Evolutionary conservation across 2,329 filamentous ascomycete species (phyloP), one percentile per base, ranked within the genome.

Genomic region (Sporothrix humicola): DNA sequence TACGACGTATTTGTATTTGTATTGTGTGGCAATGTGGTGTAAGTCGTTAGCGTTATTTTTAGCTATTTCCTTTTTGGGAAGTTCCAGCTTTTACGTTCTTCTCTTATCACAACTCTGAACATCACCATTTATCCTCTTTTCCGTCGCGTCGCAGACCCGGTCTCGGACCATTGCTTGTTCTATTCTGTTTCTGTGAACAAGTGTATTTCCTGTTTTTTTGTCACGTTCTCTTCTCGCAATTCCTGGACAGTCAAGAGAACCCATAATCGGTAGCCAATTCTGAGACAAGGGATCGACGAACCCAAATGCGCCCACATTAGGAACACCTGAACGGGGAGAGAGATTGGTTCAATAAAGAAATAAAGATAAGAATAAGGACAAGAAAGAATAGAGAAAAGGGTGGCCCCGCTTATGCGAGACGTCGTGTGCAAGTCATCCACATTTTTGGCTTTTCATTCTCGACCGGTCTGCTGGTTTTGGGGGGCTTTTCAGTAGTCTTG

Each of bases 201-300:
- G 31, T 6, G 31, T 37, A 37, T 37, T 48, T 26, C 44, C 20
- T 2, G 20, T 37, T 37, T 20, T 68, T 23, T n/a, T 52, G 4
- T 15, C 52, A 9, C 23, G 4, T 52, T 42, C 20, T 50, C 12
- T 26, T 12, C 12, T 26, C n/a, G 20, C 23, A 15, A 15, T 37
- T 63, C 37, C 58, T n/a, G 58, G 59, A 8, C 46, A 12, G 6
- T 26, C 26, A 1, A 37, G 44, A n/a, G 42, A 52, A 13, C 23
- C 44, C 6, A 10, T 17, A 6, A 52, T 15, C 13, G 46, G 23
- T n/a, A 42, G 6, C 4, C 42, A 3, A 42, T 13, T 58, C 66
- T 69, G 66, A 69, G 50, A 69, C 66, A 20, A 3, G 23, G 4
- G 66, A 69, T 58, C 31, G 66, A 56, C 66, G 48, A 46, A 23